A percentile compares a stretch with the other conserved stretches of the same genome.
These are phyloP conservation scores for Naganishia vaughanmartiniae DNA, from an alignment of 768 basidiomycete species.

Conservation along the genomic window DNA sequence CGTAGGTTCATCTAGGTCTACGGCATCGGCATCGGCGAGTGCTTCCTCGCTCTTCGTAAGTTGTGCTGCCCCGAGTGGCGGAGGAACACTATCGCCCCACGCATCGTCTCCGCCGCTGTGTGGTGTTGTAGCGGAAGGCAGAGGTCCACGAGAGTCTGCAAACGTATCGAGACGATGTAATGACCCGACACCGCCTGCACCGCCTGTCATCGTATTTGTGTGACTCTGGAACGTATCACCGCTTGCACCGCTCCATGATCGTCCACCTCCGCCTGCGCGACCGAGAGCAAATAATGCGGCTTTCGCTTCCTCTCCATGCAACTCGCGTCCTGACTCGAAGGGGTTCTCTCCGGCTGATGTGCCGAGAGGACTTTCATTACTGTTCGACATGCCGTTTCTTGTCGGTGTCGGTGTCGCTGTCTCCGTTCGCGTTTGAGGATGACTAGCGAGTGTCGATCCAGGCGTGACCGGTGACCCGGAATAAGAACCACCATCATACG, in stretches of 20 bases:
- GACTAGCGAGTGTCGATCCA: background rate
- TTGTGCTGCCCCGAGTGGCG: background rate
- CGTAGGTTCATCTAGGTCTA: background rate
- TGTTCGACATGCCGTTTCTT: too few species aligned
- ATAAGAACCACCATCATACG: conserved; percentile 12
- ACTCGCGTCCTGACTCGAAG: background rate
- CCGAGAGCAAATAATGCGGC: background rate
- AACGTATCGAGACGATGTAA: conserved; percentile 9
- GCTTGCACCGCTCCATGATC: conserved; percentile 8
- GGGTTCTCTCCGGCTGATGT: conserved; percentile 1
- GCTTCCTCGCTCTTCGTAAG: conserved; percentile 23
- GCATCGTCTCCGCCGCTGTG: background rate
- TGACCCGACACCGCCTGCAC: background rate
- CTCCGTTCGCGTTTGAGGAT: background rate
- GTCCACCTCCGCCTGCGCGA: background rate
- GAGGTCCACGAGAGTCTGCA: background rate
- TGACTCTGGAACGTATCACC: conserved; percentile 6
- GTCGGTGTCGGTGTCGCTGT: background rate
- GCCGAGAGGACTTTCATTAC: too few species aligned
- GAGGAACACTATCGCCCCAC: background rate
- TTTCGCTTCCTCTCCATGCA: background rate
- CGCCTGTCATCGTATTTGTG: background rate
- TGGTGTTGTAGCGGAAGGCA: background rate
- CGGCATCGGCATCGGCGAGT: conserved; percentile 12
- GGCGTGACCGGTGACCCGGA: conserved; percentile 12